Conservation (phyloP, 371 early-diverging fungal species). For the Circinella minor region DNA sequence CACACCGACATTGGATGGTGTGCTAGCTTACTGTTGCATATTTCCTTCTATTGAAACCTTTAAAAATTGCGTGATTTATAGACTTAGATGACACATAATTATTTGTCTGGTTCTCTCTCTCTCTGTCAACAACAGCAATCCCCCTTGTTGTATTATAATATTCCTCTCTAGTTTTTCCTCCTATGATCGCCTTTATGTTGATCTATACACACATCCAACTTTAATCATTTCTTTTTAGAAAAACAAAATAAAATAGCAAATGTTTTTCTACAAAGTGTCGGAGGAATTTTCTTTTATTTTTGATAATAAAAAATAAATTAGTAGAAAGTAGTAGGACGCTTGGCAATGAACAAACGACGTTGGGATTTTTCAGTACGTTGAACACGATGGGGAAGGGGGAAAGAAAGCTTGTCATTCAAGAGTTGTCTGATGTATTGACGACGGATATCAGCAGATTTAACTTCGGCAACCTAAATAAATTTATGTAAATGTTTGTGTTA, state of each 20-base stretch:
- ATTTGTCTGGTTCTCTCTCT: not conserved
- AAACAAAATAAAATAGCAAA: too few relatives aligned
- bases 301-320: conserved; percentile 29
- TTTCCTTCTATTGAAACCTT: not conserved
- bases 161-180: not conserved
- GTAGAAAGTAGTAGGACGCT: conserved; percentile 92
- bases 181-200: not conserved
- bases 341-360: conserved; percentile 85
- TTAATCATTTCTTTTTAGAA: too few relatives aligned
- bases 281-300: not conserved
- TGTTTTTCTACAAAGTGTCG: too few relatives aligned
- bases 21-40: not conserved
- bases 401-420: conserved; percentile 85
- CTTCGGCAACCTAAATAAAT: conserved; percentile 68
- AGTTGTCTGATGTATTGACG: conserved; percentile 98
- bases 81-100: not conserved
- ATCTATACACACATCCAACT: too few relatives aligned
- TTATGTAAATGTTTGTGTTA: not conserved
- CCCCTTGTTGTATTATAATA: too few relatives aligned
- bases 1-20: conserved; percentile 5
- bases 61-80: not conserved
- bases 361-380: conserved; percentile 73
- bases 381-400: conserved; percentile 98
- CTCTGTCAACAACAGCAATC: not conserved
- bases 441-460: conserved; percentile 90